These are phyloP conservation scores for Cryptosporidium muris DNA, from an alignment of 169 alveolate species.

Conservation along the genomic window DNA sequence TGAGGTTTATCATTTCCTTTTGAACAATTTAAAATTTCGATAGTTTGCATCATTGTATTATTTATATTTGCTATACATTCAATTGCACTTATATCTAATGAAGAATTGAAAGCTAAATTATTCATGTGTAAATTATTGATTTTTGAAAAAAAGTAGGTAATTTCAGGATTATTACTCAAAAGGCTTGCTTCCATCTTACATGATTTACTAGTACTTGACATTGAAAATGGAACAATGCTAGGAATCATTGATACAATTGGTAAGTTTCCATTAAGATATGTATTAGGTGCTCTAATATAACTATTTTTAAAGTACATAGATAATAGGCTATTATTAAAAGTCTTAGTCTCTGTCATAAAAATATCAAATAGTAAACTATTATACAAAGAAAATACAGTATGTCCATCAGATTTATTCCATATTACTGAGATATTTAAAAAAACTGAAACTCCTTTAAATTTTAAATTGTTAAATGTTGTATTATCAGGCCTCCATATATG, in stretches of 20 bases:
- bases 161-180: no score
- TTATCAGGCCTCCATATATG: slow-evolving; percentile 30
- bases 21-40: no score
- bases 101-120: no score
- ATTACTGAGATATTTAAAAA: slow-evolving; percentile 7
- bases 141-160: no score
- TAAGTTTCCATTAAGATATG: slow-evolving; percentile 22
- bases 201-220: not conserved
- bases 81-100: no score
- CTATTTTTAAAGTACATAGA: not conserved
- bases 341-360: not conserved
- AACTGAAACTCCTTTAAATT: slow-evolving; percentile 37
- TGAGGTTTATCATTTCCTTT: no score
- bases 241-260: slow-evolving; percentile 37
- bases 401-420: not conserved
- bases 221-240: slow-evolving; percentile 21
- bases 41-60: no score
- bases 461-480: not conserved
- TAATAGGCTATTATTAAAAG: no score
- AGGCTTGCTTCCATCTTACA: no score
- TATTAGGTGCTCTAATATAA: slow-evolving; percentile 17
- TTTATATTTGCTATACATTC: no score
- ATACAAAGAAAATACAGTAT: slow-evolving; percentile 19
- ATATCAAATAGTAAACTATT: slow-evolving; percentile 19
- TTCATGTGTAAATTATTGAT: no score